Base-by-base conservation (phyloP, 305 asterid genomes). In the Euphrasia arctica region DNA sequence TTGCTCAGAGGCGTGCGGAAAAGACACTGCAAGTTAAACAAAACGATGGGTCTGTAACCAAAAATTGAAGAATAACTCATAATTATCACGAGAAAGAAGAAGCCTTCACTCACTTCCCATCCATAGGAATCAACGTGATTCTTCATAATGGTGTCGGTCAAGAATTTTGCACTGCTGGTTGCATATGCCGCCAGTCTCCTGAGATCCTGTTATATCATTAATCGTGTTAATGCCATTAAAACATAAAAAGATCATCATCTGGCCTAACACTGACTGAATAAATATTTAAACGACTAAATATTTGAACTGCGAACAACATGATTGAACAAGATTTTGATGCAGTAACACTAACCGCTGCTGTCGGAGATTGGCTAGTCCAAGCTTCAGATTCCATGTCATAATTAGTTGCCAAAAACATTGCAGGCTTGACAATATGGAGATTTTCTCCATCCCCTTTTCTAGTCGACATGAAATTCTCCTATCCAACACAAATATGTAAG, bases 1-100 rank as follows among this genome's bases (percentile, higher is more conserved):
- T 84, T 85, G 84, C 80, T 80, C 76, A 90, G 85, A 71, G 99
- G 99, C 5, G 98, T 94, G 64, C 99, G 93, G 77, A 94, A 89
- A 77, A 94, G 91, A 81, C 99, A 74, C 99, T 94, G 93, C 83
- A 76, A 39, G 68, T 18, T 11, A 62, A 48, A 73, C 29, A 18
- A 71, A 60, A 68, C 9, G 25, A 39, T 49, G 61, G 48, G 66
- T 60, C 43, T 52, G 29, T 74, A 41, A 63, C 11, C 28, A 63
- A 28, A 56, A 4, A 25, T 62, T 27, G 50, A 28, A 62, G n/a
- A 64, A 54, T 55, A 57, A 70, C 54, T 25, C 49, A 67, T 78
- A 36, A 51, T 4, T 39, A 42, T 18, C 54, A n/a, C 45, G 68
- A 28, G 42, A 63, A 54, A 29, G 42, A 49, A 45, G 52, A 70